These are phyloP conservation scores for Apophysomyces ossiformis DNA, from an alignment of 371 early-diverging fungal species.

Conservation along the genomic window DNA sequence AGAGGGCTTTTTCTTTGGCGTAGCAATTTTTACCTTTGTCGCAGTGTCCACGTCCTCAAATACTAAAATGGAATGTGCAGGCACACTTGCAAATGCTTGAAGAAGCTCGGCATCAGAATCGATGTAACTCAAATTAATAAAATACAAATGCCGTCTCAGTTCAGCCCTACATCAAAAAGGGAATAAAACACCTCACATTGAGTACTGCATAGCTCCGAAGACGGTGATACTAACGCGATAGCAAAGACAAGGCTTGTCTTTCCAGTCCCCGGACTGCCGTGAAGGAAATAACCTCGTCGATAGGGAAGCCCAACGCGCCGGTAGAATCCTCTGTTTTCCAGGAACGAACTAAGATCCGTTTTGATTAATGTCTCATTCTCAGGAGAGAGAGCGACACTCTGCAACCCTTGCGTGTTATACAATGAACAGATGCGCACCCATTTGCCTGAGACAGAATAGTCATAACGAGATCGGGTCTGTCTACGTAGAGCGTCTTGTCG, in stretches of 20 bases:
- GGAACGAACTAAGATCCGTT: conserved; percentile 53
- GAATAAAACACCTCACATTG: not conserved
- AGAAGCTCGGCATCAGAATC: conserved; percentile 67
- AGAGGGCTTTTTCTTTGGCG: not conserved
- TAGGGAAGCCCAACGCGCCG: conserved; percentile 69
- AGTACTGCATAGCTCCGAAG: not conserved
- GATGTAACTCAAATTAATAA: conserved; percentile 72
- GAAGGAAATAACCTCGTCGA: conserved; percentile 76
- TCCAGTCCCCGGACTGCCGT: conserved; percentile 86
- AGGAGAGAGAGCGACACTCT: conserved; percentile 57
- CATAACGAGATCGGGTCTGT: conserved; percentile 30
- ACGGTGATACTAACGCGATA: conserved; percentile 54
- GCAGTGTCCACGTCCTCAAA: conserved; percentile 90
- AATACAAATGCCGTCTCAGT: conserved; percentile 74
- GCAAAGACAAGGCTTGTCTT: conserved; percentile 86
- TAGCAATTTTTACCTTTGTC: conserved; percentile 35
- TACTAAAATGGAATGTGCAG: conserved; percentile 80
- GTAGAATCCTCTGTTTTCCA: conserved; percentile 57
- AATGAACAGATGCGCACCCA: conserved; percentile 37
- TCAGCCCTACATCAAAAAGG: conserved; percentile 31
- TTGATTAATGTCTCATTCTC: conserved; percentile 46
- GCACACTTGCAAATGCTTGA: conserved; percentile 68
- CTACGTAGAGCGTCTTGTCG: conserved; percentile 34
- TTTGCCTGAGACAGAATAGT: conserved; percentile 36
- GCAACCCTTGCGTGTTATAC: conserved; percentile 34